phyloP scores from a whole-genome alignment of 1,284 basidiomycete species.

The Boletus sp. region DNA sequence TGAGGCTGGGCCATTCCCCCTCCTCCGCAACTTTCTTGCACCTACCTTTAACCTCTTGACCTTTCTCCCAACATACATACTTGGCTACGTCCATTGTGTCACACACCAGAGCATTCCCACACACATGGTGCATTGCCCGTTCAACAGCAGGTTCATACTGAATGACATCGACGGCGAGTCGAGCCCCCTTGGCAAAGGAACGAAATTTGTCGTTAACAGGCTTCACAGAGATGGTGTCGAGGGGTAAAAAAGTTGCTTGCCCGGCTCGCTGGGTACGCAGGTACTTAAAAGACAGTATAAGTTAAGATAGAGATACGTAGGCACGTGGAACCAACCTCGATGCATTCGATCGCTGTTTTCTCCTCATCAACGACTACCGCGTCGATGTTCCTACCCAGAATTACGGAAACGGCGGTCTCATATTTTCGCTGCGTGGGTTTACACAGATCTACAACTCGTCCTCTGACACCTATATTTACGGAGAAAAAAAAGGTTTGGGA shows the following conservation, averaged over 20 bases:
- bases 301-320: not conserved
- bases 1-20: not conserved
- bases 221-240: slow-evolving; percentile 95
- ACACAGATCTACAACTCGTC: slow-evolving; percentile 90
- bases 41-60: slow-evolving; percentile 93
- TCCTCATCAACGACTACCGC: slow-evolving; percentile 96
- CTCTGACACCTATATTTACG: slow-evolving; percentile 67
- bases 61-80: slow-evolving; percentile 90
- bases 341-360: slow-evolving; percentile 96
- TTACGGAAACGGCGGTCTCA: slow-evolving; percentile 91
- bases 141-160: slow-evolving; percentile 86
- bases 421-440: slow-evolving; percentile 93
- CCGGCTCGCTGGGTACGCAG: slow-evolving; percentile 94
- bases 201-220: slow-evolving; percentile 94
- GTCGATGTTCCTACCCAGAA: slow-evolving; percentile 93
- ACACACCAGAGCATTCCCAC: slow-evolving; percentile 93
- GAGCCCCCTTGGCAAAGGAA: slow-evolving; percentile 86
- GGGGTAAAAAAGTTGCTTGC: slow-evolving; percentile 95
- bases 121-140: slow-evolving; percentile 94
- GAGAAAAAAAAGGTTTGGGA: not conserved
- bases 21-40: not conserved
- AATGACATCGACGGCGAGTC: slow-evolving; percentile 94
- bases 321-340: slow-evolving; percentile 60
- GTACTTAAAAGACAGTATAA: slow-evolving; percentile 55
- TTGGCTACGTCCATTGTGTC: slow-evolving; percentile 93